These are phyloP conservation scores for Plenodomus lindquistii DNA, from an alignment of 2,329 filamentous ascomycete genomes.

Conservation along the genomic window DNA sequence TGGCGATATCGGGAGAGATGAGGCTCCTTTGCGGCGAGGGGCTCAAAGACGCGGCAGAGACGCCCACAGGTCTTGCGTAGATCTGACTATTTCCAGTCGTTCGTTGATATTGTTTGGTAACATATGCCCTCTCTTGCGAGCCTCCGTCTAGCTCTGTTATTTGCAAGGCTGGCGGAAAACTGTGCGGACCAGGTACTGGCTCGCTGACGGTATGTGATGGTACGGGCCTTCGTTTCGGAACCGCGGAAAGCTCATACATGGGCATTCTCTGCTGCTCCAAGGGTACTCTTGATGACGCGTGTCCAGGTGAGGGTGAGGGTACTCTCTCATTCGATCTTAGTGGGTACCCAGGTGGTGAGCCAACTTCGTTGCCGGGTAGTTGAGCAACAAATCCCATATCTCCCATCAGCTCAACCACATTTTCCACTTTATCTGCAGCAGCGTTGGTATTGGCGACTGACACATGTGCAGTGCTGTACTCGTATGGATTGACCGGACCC, in stretches of 20 bases:
- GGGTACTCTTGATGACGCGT: not conserved
- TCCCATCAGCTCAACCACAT: conserved; percentile 11
- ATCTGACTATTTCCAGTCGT: not conserved
- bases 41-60: not conserved
- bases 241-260: conserved; percentile 5
- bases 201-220: conserved; percentile 8
- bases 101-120: not conserved
- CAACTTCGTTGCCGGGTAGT: conserved; percentile 9
- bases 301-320: not conserved
- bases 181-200: not conserved
- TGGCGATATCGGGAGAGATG: not conserved
- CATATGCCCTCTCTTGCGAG: not conserved
- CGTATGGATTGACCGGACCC: conserved; percentile 24
- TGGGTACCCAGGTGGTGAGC: conserved; percentile 1
- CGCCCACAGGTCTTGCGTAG: not conserved
- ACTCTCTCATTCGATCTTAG: not conserved
- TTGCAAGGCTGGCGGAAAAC: not conserved
- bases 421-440: not conserved
- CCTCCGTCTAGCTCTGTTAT: not conserved
- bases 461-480: conserved; percentile 1
- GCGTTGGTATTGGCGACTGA: not conserved
- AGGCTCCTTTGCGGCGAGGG: not conserved
- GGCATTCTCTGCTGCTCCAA: not conserved
- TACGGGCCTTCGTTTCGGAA: conserved; percentile 7
- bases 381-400: conserved; percentile 12